Evolutionary conservation across 768 basidiomycete genomes (phyloP), one percentile per base, ranked within the genome.

Genomic region (Sutorius australiensis): DNA sequence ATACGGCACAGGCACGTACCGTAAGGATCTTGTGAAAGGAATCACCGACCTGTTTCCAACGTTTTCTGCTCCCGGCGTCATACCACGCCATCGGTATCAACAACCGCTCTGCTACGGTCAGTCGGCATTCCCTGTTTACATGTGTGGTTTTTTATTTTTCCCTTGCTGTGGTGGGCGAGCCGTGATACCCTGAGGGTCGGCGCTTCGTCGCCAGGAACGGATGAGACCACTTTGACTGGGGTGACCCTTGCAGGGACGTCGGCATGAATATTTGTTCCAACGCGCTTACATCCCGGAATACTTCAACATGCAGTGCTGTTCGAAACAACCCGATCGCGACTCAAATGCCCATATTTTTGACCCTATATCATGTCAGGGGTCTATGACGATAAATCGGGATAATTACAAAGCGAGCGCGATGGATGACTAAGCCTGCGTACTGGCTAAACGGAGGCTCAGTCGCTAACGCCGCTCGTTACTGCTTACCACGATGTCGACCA

Each of bases 401-500:
- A 46, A 48, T 65, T 33, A 61, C 49, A 44, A 53, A 57, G 42
- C 43, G 0, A 12, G 0, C 13, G 2, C 12, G 42, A 27, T 64
- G 63, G 42, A 27, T 64, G 63, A 64, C 63, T 63, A 66, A 64
- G 58, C 55, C 4, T 12, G 12, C 13, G 16, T 2, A 21, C 37
- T 41, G 21, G 42, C 16, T 38, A n/a, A 37, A 32, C 40, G n/a
- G 33, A 17, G 19, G 17, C 5, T 36, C 21, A 5, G 21, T 10
- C 12, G 17, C n/a, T 21, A 2, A 16, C 6, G 6, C 16, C 8
- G 16, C 38, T 43, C 17, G 24, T 49, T 45, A 33, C 12, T 21
- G 43, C 10, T 38, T 38, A 51, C 51, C 49, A 62, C 53, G 21
- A 75, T 74, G 69, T 66, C 69, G 61, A 57, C 71, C 44, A 45